Evolutionary conservation across 495 filamentous ascomycete species (phyloP).

Genomic region (Aspergillus baeticus): DNA sequence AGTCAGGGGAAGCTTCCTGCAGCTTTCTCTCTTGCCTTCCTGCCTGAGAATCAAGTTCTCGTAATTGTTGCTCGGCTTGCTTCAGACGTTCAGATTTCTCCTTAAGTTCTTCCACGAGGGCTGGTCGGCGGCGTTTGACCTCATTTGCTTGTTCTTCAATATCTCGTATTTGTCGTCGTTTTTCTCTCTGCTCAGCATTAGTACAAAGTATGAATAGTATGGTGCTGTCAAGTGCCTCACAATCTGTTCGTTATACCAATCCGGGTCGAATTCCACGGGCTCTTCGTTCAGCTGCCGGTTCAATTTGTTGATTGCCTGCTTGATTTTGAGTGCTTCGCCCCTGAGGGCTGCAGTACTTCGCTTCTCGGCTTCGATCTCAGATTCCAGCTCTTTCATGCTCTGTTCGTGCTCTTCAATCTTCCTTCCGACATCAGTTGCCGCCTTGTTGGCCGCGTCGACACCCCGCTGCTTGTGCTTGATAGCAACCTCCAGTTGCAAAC

Average conservation of each 20-base stretch:
- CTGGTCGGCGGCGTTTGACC: slow-evolving; percentile 27
- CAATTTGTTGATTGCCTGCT: slow-evolving; percentile 43
- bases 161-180: slow-evolving; percentile 33
- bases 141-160: slow-evolving; percentile 27
- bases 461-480: slow-evolving; percentile 49
- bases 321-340: slow-evolving; percentile 43
- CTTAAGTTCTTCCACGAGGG: slow-evolving; percentile 25
- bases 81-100: slow-evolving; percentile 30
- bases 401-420: slow-evolving; percentile 53
- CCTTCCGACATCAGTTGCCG: slow-evolving; percentile 48
- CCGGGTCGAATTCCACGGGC: slow-evolving; percentile 52
- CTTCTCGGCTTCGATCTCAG: slow-evolving; percentile 57
- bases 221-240: slow-evolving; percentile 25
- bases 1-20: slow-evolving; percentile 54
- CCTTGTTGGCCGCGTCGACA: slow-evolving; percentile 49
- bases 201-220: slow-evolving; percentile 10
- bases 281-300: slow-evolving; percentile 47
- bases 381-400: slow-evolving; percentile 53
- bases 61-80: slow-evolving; percentile 48
- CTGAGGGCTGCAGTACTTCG: slow-evolving; percentile 48
- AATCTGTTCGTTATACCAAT: slow-evolving; percentile 51
- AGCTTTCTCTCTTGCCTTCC: slow-evolving; percentile 73
- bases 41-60: slow-evolving; percentile 66
- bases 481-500: slow-evolving; percentile 44
- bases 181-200: slow-evolving; percentile 36